Evolutionary conservation across 345 rosid genomes (phyloP), one percentile per base, ranked within the genome.

Genomic region (Rhodamnia argentea): DNA sequence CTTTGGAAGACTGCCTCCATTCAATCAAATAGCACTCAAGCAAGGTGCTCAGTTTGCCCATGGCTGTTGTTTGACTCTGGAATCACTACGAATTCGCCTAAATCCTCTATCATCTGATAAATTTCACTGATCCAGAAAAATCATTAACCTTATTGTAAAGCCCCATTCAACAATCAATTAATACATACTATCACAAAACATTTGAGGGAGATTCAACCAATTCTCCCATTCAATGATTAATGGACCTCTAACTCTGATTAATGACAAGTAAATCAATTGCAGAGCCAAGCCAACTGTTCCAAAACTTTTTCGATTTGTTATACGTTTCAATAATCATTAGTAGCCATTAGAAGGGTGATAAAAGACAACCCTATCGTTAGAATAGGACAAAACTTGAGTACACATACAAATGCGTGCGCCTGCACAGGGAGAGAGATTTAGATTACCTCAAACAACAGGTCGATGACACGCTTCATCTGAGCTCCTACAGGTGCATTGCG

Each of bases 401-500:
- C 7, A 4, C 47, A 70, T 70, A 5, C 7, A 70, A 37, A 70
- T 37, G 26, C 13, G 23, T 70, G 26, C 47, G 5, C 47, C 81
- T 37, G 47, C 47, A 70, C 24, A 18, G 2, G 37, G 13, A 42
- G 29, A 47, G 53, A 44, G 22, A 20, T 44, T 47, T 0, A 47
- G 83, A 82, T 47, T 44, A 94, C 95, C 95, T 90, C 92, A 3
- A 83, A 83, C 53, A 96, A 88, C 82, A 93, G 90, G 86, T 94
- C 95, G 32, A 97, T 96, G 86, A 97, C 98, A 29, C 96, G 98
- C 91, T 96, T 97, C 84, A 97, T 95, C 91, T 96, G 99, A 86
- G 98, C 94, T 16, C 99, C 99, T 37, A 92, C 96, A 76, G 96
- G 96, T 26, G 90, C 88, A 90, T 95, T 96, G 37, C 99, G 92